Evolutionary conservation across 192 early-diverging fungal genomes (phyloP), one percentile per base, ranked within the genome.

Genomic region (Phlyctochytrium arcticum): DNA sequence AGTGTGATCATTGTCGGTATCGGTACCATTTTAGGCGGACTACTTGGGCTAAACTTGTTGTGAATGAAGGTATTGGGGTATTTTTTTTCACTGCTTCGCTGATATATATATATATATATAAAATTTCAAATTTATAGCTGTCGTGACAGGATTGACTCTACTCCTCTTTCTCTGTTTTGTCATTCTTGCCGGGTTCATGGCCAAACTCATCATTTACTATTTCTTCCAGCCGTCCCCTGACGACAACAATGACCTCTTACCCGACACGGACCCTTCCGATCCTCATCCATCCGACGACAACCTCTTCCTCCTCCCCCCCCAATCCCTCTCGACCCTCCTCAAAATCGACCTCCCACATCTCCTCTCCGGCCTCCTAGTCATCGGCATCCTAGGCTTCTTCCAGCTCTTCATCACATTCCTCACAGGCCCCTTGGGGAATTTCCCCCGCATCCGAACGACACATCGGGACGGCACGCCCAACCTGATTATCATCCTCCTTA

Each of bases 1-100:
- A 85, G 57, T 85, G 83, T 50, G 83, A 85, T 49, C 79, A 81
- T 19, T 85, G 83, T 65, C 74, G 78, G 56, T 85, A 85, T 35
- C 53, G 71, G 19, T 85, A 83, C 39, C 63, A 68, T 4, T 85
- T 85, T 62, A 67, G 71, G 31, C 69, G 83, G 24, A 85, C 80
- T 6, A 75, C 66, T 46, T 74, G 75, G 58, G 82, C 82, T 1
- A 65, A 70, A 29, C 65, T 73, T 47, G 33, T 81, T 54, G 51
- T 83, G 65, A 66, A 50, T 71, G 73, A 80, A 79, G 44, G 80
- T 85, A 59, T 55, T 34, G 44, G 64, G 36, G 65, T n/a, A n/a
- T n/a, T n/a, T n/a, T n/a, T n/a, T n/a, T n/a, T n/a, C n/a, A n/a
- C n/a, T n/a, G n/a, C n/a, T n/a, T n/a, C n/a, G n/a, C n/a, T n/a